These are phyloP conservation scores for Phialophora verrucosa DNA, from an alignment of 2,329 filamentous ascomycete species.

Conservation along the genomic window DNA sequence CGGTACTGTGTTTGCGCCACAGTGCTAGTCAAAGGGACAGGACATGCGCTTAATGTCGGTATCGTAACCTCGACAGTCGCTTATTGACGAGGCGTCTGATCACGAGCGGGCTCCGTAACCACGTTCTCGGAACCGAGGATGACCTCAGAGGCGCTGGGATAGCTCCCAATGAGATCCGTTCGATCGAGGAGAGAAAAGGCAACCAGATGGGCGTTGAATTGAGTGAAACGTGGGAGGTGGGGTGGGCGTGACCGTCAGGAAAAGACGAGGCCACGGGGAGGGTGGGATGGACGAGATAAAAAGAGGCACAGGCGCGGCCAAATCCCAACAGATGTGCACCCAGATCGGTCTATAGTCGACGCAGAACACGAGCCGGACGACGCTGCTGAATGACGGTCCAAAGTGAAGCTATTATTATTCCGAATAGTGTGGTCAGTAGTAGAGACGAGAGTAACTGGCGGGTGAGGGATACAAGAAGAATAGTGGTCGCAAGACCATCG, in stretches of 20 bases:
- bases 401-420: slow-evolving; percentile 3
- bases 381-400: background rate
- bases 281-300: slow-evolving; percentile 19
- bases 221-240: slow-evolving; percentile 28
- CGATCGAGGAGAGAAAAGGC: slow-evolving; percentile 13
- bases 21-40: background rate
- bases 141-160: slow-evolving; percentile 22
- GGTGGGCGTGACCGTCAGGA: slow-evolving; percentile 7
- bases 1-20: slow-evolving; percentile 11
- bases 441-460: slow-evolving; percentile 1
- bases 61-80: background rate
- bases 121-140: slow-evolving; percentile 21
- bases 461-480: slow-evolving; percentile 7
- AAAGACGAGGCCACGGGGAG: background rate
- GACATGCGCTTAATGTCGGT: slow-evolving; percentile 19
- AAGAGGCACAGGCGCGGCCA: background rate
- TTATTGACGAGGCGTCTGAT: slow-evolving; percentile 7
- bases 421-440: background rate
- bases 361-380: background rate
- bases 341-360: background rate
- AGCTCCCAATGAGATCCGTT: slow-evolving; percentile 11
- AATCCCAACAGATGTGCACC: background rate
- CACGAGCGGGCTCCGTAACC: slow-evolving; percentile 3
- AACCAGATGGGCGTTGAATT: slow-evolving; percentile 23
- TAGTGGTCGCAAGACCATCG: slow-evolving; percentile 19